phyloP scores from a whole-genome alignment of 164 flowering plant species.

The Magnolia officinalis region DNA sequence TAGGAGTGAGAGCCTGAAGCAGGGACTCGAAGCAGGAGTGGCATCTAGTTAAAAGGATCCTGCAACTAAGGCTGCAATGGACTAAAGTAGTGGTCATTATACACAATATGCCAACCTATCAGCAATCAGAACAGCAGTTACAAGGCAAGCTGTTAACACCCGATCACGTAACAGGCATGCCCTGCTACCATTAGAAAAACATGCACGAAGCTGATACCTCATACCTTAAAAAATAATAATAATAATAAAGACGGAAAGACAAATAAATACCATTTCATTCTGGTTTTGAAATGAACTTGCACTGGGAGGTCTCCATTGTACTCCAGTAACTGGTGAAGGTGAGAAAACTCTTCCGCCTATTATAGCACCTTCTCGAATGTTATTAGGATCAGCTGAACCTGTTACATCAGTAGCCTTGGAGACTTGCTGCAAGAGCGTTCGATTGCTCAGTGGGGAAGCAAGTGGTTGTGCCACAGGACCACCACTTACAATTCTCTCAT shows the following conservation, averaged over 20 bases:
- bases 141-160: too few relatives aligned
- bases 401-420: conserved; percentile 58
- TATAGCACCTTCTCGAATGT: conserved; percentile 44
- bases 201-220: not conserved
- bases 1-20: too few relatives aligned
- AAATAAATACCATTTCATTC: conserved; percentile 60
- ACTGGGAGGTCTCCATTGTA: conserved; percentile 81
- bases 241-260: conserved; percentile 3
- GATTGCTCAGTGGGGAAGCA: conserved; percentile 57
- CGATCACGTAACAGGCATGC: too few relatives aligned
- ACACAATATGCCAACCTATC: too few relatives aligned
- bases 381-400: conserved; percentile 48
- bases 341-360: conserved; percentile 62
- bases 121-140: too few relatives aligned
- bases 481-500: conserved; percentile 66
- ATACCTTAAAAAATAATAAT: not conserved
- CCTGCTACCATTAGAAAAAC: not conserved
- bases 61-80: too few relatives aligned
- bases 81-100: too few relatives aligned
- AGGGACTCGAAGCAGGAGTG: too few relatives aligned
- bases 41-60: too few relatives aligned
- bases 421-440: conserved; percentile 63
- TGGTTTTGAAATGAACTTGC: conserved; percentile 77
- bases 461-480: conserved; percentile 50
- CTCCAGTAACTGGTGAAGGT: conserved; percentile 62